Evolutionary conservation across 345 rosid species (phyloP), one percentile per base, ranked within the genome.

Genomic region (Gossypium anomalum): DNA sequence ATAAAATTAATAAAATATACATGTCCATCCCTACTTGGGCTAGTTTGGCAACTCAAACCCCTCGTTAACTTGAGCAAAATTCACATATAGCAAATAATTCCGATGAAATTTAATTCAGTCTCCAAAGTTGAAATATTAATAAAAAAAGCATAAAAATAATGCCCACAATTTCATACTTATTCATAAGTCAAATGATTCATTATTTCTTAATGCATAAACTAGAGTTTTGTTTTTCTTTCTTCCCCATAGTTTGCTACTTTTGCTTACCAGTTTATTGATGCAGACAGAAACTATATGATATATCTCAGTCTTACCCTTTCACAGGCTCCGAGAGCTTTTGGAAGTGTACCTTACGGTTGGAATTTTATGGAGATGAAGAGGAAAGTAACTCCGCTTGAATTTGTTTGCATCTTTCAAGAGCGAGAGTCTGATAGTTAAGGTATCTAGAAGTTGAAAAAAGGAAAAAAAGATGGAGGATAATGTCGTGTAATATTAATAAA

Each of bases 241-340:
- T 71, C 70, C 74, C 57, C 49, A n/a, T 34, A 5, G 16, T 34
- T 34, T 34, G 41, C 41, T 34, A 34, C 41, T 34, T 73, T 2
- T 64, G 53, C 16, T 70, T 3, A 48, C 71, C 14, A 41, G 63
- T 22, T 17, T 17, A 22, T 13, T 47, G 78, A 80, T 63, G 70
- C 67, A 49, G 81, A 57, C 71, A 73, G 55, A 63, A 19, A 70
- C 4, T 15, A 71, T 74, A 66, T 73, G 72, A 76, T 74, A 58
- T 75, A 61, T 3, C 22, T 49, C 34, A 8, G 16, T 67, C 59
- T 77, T 78, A 76, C 74, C 87, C 80, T 76, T 82, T 82, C 82
- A 82, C 12, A 7, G 41, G 45, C 48, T 20, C 74, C 61, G 55
- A 76, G 77, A 75, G 79, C 63, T 80, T 53, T 25, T 48, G 52